phyloP scores from a whole-genome alignment of 2,329 filamentous ascomycete genomes.

The Cladobotryum mycophilum region DNA sequence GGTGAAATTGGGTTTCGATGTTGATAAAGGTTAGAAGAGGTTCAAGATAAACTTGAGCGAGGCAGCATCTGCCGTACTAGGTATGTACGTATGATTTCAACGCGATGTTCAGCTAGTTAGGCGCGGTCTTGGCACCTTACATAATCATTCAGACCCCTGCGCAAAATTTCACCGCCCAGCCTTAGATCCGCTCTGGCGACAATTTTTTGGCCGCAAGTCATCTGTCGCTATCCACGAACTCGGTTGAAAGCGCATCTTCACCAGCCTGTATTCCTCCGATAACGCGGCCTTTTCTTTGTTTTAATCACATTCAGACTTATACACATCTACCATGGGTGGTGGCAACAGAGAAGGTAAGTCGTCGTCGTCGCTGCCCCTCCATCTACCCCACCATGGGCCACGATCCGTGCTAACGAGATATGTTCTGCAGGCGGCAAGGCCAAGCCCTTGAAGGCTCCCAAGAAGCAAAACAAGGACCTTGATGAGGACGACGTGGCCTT shows the following conservation, averaged over 20 bases:
- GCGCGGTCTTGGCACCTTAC: not conserved
- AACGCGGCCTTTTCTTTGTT: not conserved
- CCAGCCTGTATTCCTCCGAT: not conserved
- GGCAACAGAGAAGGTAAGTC: conserved; percentile 32
- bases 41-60: not conserved
- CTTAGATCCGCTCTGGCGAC: not conserved
- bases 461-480: conserved; percentile 76
- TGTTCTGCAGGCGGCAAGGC: conserved; percentile 63
- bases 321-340: conserved; percentile 29
- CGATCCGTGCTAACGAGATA: not conserved
- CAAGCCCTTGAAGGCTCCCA: conserved; percentile 81
- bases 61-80: not conserved
- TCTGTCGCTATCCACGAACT: conserved; percentile 1
- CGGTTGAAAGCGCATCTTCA: not conserved
- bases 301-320: not conserved
- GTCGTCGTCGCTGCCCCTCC: conserved; percentile 12
- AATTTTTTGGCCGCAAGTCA: conserved; percentile 3
- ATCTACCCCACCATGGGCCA: conserved; percentile 10
- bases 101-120: not conserved
- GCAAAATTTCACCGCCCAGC: conserved; percentile 5
- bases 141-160: not conserved
- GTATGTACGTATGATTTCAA: not conserved
- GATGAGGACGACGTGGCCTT: conserved; percentile 83
- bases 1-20: too few relatives aligned
- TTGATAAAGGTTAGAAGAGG: not conserved